Evolutionary conservation across 495 filamentous ascomycete genomes (phyloP).

Genomic region (Talaromyces wortmannii): DNA sequence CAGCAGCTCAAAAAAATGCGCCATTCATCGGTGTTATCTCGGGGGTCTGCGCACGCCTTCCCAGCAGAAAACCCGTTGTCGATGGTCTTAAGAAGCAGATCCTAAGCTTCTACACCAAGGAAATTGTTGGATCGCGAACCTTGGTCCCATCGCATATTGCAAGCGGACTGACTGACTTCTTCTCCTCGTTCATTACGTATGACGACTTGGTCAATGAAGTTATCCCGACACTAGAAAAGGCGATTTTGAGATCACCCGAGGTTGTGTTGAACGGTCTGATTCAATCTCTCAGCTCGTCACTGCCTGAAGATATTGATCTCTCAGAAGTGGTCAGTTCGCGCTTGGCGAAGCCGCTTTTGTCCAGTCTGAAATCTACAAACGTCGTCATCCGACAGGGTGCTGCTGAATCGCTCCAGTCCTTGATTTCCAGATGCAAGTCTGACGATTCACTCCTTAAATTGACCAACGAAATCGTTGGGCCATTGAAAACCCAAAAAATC

Average conservation of each 20-base stretch:
- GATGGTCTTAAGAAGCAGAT: conserved; percentile 60
- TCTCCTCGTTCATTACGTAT: conserved; percentile 61
- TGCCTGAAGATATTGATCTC: conserved; percentile 67
- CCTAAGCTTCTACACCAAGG: conserved; percentile 73
- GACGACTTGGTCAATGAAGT: conserved; percentile 72
- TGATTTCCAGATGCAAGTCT: conserved; percentile 51
- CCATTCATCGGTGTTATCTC: conserved; percentile 73
- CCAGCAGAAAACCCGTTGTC: conserved; percentile 49
- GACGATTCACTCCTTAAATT: conserved; percentile 52
- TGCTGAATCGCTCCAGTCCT: conserved; percentile 60
- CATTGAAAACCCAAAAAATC: conserved; percentile 75
- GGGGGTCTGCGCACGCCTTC: conserved; percentile 71
- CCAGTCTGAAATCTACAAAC: conserved; percentile 87
- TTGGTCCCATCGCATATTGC: conserved; percentile 66
- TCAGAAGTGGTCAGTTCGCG: conserved; percentile 61
- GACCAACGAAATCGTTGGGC: conserved; percentile 66
- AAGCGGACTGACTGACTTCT: conserved; percentile 74
- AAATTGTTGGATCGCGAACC: conserved; percentile 74
- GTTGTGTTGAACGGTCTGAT: conserved; percentile 76
- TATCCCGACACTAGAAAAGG: conserved; percentile 78
- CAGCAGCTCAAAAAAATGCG: conserved; percentile 62
- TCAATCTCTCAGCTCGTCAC: conserved; percentile 56
- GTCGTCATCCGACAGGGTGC: conserved; percentile 67
- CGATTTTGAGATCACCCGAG: conserved; percentile 81
- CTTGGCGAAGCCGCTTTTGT: conserved; percentile 75